Evolutionary conservation across 768 basidiomycete species (phyloP).

Genomic region (Serendipita sp.): DNA sequence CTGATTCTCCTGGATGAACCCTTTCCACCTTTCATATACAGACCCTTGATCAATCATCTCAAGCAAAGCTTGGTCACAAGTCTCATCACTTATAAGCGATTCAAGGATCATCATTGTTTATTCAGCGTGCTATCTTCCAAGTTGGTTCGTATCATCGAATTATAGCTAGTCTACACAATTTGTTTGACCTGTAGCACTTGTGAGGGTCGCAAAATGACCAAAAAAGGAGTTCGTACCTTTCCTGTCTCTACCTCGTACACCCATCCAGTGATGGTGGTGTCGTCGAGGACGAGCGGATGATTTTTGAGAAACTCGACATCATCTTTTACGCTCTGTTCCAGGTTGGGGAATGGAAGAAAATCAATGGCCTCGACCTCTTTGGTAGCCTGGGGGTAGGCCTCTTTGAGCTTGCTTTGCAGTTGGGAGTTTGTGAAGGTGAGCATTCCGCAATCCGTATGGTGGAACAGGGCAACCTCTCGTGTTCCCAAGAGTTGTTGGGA

Average conservation of each 20-base stretch:
- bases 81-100: no score
- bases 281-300: slow-evolving; percentile 38
- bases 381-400: slow-evolving; percentile 19
- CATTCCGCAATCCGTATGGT: slow-evolving; percentile 64
- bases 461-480: slow-evolving; percentile 47
- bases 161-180: no score
- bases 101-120: no score
- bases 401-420: slow-evolving; percentile 34
- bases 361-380: slow-evolving; percentile 29
- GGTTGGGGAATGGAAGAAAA: slow-evolving; percentile 36
- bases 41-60: no score
- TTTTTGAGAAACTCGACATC: slow-evolving; percentile 44
- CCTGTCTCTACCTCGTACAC: slow-evolving; percentile 47
- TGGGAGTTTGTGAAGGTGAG: slow-evolving; percentile 38
- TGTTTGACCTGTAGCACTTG: no score
- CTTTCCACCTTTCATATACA: no score
- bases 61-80: no score
- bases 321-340: slow-evolving; percentile 37
- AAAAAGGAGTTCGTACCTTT: slow-evolving; percentile 23
- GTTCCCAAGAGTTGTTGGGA: slow-evolving; percentile 61
- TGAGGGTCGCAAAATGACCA: no score
- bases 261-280: slow-evolving; percentile 46
- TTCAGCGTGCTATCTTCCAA: no score
- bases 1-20: no score
- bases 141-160: no score